Evolutionary conservation across 306 rosid genomes (phyloP), one percentile per base, ranked within the genome.

Genomic region (Crataegus laevigata): DNA sequence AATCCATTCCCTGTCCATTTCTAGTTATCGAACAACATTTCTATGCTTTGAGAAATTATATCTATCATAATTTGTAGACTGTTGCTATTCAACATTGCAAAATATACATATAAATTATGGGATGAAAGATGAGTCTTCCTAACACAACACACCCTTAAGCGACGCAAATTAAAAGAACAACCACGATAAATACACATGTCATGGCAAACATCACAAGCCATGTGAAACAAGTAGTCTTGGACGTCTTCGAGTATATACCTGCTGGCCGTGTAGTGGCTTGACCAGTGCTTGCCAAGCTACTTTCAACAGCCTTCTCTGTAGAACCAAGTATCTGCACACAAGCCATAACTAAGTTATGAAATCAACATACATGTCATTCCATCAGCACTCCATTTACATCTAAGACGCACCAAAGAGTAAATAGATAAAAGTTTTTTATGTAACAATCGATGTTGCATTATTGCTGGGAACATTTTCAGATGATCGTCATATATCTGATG

Each of bases 281-380:
- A 10, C 89, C 89, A 1, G 96, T 94, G 86, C 93, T 86, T 65
- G 97, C 98, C 86, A 91, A 82, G 85, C 98, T 91, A 64, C 87
- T 88, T 75, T 91, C 96, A 68, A 94, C 80, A 58, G 97, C 97
- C 79, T 84, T 73, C 83, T 94, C 96, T 0, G 98, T 91, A 34
- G 98, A 91, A 84, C 90, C 93, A 21, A 94, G 89, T 81, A 94
- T 83, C 93, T 91, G 89, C 78, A 70, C 26, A 68, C 84, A 79
- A 32, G 36, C 68, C 81, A 69, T 54, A 67, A 75, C 60, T 54
- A 78, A 75, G 57, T 42, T 42, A 68, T 51, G 50, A 73, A 50
- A 62, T 66, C 65, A 77, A 45, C 10, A 50, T 28, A 14, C 10
- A 63, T 3, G 24, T 28, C 21, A 17, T 30, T 29, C 43, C 68